Conservation (phyloP, 306 rosid species). For the Cucurbita maxima region DNA sequence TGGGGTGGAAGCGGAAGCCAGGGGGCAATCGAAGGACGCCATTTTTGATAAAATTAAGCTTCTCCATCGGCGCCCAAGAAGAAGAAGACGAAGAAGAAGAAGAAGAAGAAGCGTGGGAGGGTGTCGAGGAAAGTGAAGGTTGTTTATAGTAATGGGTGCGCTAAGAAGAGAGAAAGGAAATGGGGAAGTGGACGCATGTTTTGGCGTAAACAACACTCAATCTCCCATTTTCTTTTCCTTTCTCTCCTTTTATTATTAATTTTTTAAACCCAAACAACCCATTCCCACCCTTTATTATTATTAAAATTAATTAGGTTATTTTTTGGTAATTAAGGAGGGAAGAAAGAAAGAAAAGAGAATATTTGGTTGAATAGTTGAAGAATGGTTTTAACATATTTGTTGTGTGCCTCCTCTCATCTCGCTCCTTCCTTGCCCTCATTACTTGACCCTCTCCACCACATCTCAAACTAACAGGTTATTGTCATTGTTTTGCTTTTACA, state of each 20-base stretch:
- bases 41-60: constrained; percentile 49
- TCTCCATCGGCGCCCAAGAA: constrained; percentile 23
- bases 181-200: constrained; percentile 39
- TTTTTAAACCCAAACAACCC: background rate
- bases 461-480: no score
- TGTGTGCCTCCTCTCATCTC: no score
- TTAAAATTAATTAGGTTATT: no score
- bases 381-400: no score
- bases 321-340: no score
- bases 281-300: background rate
- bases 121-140: constrained; percentile 27
- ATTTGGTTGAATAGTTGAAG: no score
- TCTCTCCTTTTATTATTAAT: background rate
- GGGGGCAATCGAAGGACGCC: constrained; percentile 83
- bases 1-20: constrained; percentile 91
- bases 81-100: background rate
- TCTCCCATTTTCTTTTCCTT: constrained; percentile 11
- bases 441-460: no score
- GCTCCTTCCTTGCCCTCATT: no score
- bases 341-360: no score
- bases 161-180: constrained; percentile 9
- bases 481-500: no score
- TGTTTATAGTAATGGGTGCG: constrained; percentile 76
- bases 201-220: constrained; percentile 92
- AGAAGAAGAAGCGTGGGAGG: background rate